These are phyloP conservation scores for Exserohilum rostratum DNA, from an alignment of 2,329 filamentous ascomycete species.

Conservation along the genomic window DNA sequence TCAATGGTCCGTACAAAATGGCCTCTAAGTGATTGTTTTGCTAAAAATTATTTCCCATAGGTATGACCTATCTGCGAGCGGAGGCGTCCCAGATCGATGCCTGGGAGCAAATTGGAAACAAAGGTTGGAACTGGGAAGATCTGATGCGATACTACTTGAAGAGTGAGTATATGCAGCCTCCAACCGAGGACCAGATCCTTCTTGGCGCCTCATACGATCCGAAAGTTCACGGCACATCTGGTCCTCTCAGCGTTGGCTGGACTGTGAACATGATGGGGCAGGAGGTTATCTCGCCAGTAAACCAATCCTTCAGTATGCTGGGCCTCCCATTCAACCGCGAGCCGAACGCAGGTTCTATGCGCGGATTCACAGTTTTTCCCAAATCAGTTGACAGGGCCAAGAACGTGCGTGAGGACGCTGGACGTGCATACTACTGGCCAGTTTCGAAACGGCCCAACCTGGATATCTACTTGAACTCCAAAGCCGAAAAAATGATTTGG, in stretches of 20 bases:
- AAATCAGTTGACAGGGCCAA: neutral
- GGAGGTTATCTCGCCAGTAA: neutral
- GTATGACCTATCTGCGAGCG: constrained; percentile 2
- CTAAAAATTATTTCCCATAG: neutral
- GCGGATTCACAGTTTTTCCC: neutral
- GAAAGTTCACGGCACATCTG: neutral
- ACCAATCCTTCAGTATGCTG: neutral
- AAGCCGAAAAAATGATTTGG: neutral
- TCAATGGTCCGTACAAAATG: neutral
- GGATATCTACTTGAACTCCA: constrained; percentile 2
- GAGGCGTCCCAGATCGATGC: neutral
- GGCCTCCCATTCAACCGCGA: neutral
- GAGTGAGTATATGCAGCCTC: neutral
- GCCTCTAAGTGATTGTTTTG: neutral
- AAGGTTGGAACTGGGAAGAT: constrained; percentile 1
- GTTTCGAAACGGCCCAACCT: constrained; percentile 1
- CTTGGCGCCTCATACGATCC: neutral
- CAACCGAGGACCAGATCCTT: neutral
- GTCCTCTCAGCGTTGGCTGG: neutral
- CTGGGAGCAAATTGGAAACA: constrained; percentile 1
- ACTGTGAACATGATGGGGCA: neutral
- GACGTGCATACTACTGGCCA: constrained; percentile 1
- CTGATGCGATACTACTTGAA: constrained; percentile 1
- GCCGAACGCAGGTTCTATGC: neutral
- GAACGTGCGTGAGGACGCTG: constrained; percentile 1